These are phyloP conservation scores for Grammothele lineata DNA, from an alignment of 768 basidiomycete genomes.

Conservation along the genomic window DNA sequence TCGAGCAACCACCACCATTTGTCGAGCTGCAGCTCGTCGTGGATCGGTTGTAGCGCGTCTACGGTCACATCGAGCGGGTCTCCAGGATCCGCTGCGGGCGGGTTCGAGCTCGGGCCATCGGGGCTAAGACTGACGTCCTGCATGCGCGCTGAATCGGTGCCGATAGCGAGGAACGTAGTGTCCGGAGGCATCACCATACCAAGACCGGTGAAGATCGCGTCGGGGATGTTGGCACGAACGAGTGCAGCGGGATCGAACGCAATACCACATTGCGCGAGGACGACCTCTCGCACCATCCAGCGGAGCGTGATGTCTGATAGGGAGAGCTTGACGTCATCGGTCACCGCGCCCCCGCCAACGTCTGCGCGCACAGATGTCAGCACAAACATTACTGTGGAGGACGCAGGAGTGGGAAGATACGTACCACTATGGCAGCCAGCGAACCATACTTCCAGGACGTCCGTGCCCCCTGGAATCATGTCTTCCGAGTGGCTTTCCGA, in stretches of 20 bases:
- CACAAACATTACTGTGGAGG: not conserved
- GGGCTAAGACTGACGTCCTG: not conserved
- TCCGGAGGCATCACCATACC: not conserved
- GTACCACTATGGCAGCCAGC: constrained; percentile 65
- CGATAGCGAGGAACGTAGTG: not conserved
- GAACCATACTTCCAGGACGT: constrained; percentile 78
- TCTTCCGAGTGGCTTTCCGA: too few species aligned
- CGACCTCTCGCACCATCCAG: constrained; percentile 77
- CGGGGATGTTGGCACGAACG: constrained; percentile 36
- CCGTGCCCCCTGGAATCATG: not conserved
- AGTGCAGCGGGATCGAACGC: constrained; percentile 51
- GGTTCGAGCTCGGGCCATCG: not conserved
- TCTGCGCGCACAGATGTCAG: constrained; percentile 34
- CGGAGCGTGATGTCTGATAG: constrained; percentile 61
- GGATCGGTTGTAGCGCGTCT: constrained; percentile 44
- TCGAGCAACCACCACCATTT: constrained; percentile 72
- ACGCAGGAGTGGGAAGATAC: not conserved
- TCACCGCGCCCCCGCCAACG: constrained; percentile 62
- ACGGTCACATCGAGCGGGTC: constrained; percentile 1
- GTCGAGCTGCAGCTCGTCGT: constrained; percentile 45
- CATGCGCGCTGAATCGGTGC: not conserved
- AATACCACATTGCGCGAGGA: constrained; percentile 54
- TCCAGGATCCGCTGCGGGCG: not conserved
- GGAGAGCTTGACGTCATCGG: constrained; percentile 35
- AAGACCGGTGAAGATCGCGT: constrained; percentile 11